These are phyloP conservation scores for Gossypium gossypioides DNA, from an alignment of 441 rosid genomes.

Conservation along the genomic window DNA sequence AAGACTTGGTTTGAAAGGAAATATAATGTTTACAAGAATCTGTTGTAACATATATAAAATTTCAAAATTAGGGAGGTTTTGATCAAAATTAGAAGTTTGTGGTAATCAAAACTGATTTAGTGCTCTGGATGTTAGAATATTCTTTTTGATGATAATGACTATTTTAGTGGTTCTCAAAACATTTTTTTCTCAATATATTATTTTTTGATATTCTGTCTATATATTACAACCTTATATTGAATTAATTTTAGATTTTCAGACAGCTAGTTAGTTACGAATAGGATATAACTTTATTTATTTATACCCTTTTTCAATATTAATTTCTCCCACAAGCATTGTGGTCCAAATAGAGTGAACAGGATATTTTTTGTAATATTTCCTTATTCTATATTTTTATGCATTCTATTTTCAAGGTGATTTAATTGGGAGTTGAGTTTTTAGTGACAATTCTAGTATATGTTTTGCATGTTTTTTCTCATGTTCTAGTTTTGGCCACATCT, in stretches of 20 bases:
- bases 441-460: neutral
- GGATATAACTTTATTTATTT: neutral
- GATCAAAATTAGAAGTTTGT: neutral
- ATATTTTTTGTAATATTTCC: neutral
- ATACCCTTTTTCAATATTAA: neutral
- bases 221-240: neutral
- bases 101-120: neutral
- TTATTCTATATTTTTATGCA: neutral
- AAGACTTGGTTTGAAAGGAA: neutral
- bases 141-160: neutral
- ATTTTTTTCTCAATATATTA: neutral
- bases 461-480: neutral
- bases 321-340: neutral
- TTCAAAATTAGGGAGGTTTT: slow-evolving; percentile 3
- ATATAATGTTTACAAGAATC: neutral
- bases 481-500: neutral
- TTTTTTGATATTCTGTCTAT: neutral
- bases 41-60: neutral
- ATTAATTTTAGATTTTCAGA: neutral
- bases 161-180: slow-evolving; percentile 2
- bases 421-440: neutral
- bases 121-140: neutral
- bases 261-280: neutral
- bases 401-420: neutral
- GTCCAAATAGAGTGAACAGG: neutral